Percentiles rank a stretch among this genome's conserved stretches.
These are phyloP conservation scores for Sisymbrium altissimum DNA, from an alignment of 345 rosid species.

Conservation along the genomic window DNA sequence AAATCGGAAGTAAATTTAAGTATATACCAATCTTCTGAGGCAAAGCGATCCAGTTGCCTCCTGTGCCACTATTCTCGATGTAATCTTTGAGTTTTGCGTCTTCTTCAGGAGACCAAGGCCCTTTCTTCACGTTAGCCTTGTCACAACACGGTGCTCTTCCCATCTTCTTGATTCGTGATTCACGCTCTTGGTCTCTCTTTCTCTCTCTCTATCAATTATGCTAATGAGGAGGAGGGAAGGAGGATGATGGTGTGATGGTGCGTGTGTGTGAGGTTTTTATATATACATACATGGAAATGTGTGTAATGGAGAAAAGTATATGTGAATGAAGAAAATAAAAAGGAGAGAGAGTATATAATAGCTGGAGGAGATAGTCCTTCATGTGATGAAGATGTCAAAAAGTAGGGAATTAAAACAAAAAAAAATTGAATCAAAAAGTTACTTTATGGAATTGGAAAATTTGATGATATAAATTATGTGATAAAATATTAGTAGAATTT, in stretches of 20 bases:
- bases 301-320: constrained; percentile 23
- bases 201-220: constrained; percentile 1
- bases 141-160: constrained; percentile 96
- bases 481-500: constrained; percentile 26
- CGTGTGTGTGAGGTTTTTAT: constrained; percentile 28
- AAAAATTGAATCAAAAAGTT: constrained; percentile 30
- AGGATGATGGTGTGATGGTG: constrained; percentile 29
- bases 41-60: constrained; percentile 86
- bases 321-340: constrained; percentile 26
- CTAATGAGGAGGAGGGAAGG: constrained; percentile 21
- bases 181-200: neutral
- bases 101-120: constrained; percentile 94
- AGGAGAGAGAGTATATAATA: constrained; percentile 36
- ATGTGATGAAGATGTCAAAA: constrained; percentile 47
- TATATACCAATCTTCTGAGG: constrained; percentile 67
- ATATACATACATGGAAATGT: constrained; percentile 21
- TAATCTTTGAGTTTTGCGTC: constrained; percentile 75
- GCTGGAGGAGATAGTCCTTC: constrained; percentile 64
- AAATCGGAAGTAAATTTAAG: neutral
- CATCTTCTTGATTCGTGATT: constrained; percentile 40
- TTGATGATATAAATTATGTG: constrained; percentile 5
- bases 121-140: constrained; percentile 83
- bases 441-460: constrained; percentile 33
- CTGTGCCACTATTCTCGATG: constrained; percentile 67
- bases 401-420: constrained; percentile 24